A percentile compares a stretch with the other conserved stretches of the same genome.
Evolutionary conservation across 2,329 filamentous ascomycete genomes (phyloP).

Genomic region (Aspergillus vadensis): DNA sequence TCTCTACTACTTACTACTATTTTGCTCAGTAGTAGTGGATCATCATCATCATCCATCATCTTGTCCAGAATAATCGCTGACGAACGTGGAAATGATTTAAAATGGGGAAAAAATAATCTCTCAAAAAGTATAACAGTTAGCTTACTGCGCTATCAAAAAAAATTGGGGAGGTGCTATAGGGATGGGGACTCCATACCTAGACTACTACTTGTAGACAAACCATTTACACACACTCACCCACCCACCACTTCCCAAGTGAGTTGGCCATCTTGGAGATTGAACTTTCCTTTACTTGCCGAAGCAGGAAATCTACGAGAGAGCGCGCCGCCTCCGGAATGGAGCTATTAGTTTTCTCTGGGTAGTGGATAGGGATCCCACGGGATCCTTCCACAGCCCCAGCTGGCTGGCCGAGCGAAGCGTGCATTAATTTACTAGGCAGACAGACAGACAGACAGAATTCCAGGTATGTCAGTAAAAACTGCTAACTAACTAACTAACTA

Average conservation of each 20-base stretch:
- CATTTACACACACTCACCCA: too few relatives aligned
- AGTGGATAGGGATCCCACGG: background rate
- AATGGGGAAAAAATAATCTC: background rate
- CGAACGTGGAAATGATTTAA: background rate
- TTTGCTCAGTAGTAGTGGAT: background rate
- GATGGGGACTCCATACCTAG: too few relatives aligned
- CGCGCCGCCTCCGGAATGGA: background rate
- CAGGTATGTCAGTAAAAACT: background rate
- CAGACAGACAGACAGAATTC: background rate
- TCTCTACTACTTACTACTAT: background rate
- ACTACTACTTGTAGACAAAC: too few relatives aligned
- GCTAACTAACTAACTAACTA: background rate
- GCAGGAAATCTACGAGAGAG: background rate
- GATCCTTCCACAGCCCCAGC: background rate
- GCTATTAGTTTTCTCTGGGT: background rate
- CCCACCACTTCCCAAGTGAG: background rate
- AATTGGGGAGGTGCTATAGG: too few relatives aligned
- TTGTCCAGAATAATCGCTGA: background rate
- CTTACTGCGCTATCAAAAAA: too few relatives aligned
- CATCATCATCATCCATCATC: background rate
- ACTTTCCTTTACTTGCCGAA: background rate
- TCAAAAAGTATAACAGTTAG: background rate
- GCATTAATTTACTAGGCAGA: background rate
- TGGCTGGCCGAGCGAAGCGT: background rate
- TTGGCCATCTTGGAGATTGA: background rate